These are phyloP conservation scores for Coffea eugenioides DNA, from an alignment of 257 asterid genomes.

Conservation along the genomic window DNA sequence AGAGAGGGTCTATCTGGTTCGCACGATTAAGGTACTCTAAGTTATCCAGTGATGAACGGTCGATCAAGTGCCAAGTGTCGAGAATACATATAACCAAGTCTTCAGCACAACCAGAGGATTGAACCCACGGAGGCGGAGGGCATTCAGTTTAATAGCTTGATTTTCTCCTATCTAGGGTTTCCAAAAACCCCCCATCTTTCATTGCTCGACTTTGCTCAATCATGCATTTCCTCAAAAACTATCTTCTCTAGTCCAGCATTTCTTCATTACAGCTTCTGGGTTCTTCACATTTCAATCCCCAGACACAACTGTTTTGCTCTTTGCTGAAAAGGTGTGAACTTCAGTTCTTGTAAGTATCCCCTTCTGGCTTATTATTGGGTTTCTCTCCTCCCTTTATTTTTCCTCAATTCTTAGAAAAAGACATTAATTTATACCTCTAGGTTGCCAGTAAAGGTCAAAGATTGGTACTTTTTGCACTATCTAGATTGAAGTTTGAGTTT, in stretches of 20 bases:
- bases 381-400: neutral
- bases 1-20: neutral
- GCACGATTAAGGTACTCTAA: neutral
- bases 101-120: neutral
- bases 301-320: neutral
- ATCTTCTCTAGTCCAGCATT: slow-evolving; percentile 7
- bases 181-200: slow-evolving; percentile 14
- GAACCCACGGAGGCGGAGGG: slow-evolving; percentile 2
- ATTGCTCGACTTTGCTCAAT: neutral
- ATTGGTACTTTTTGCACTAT: neutral
- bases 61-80: neutral
- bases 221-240: slow-evolving; percentile 5
- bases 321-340: slow-evolving; percentile 9
- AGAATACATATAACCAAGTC: neutral
- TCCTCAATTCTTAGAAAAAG: neutral
- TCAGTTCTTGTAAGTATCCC: slow-evolving; percentile 36
- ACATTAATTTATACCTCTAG: slow-evolving; percentile 11
- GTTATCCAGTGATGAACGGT: neutral
- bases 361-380: neutral
- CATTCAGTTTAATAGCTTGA: neutral
- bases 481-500: slow-evolving; percentile 30
- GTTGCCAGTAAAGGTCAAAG: neutral
- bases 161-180: slow-evolving; percentile 32
- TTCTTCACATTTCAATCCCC: slow-evolving; percentile 19
- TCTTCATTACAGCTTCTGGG: slow-evolving; percentile 17